phyloP scores from a whole-genome alignment of 169 alveolate genomes.

The Plasmodium ovale region DNA sequence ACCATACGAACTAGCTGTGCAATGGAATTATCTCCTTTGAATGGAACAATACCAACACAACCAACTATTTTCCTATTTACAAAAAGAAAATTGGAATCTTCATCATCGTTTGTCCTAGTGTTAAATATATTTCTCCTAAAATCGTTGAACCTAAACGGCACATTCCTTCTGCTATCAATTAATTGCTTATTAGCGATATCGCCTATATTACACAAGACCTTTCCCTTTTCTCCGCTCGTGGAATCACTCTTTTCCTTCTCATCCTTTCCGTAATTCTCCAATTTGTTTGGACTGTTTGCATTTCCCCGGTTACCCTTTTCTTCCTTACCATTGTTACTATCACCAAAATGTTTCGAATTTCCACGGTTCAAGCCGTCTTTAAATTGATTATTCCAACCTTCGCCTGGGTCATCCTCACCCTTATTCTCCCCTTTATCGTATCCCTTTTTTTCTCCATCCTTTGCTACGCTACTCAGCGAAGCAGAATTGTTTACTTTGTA shows the following conservation, averaged over 20 bases:
- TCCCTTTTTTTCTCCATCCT: not conserved
- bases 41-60: slow-evolving; percentile 90
- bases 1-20: slow-evolving; percentile 91
- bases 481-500: not conserved
- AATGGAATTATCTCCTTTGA: slow-evolving; percentile 84
- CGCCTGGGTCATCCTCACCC: not conserved
- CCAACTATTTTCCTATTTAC: slow-evolving; percentile 84
- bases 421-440: not conserved
- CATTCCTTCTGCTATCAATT: slow-evolving; percentile 19
- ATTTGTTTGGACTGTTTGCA: not conserved
- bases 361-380: not conserved
- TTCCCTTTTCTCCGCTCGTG: slow-evolving; percentile 8
- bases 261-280: not conserved
- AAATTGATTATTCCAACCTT: not conserved
- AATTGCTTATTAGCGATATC: slow-evolving; percentile 27
- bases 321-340: not conserved
- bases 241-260: not conserved
- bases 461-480: not conserved
- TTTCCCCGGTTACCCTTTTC: not conserved
- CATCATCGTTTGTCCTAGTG: slow-evolving; percentile 31
- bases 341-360: not conserved
- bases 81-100: slow-evolving; percentile 26
- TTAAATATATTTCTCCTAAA: slow-evolving; percentile 34
- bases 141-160: slow-evolving; percentile 37
- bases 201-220: slow-evolving; percentile 11